Conservation (phyloP, 1,284 basidiomycete species). For the Sporisorium sorghi region DNA sequence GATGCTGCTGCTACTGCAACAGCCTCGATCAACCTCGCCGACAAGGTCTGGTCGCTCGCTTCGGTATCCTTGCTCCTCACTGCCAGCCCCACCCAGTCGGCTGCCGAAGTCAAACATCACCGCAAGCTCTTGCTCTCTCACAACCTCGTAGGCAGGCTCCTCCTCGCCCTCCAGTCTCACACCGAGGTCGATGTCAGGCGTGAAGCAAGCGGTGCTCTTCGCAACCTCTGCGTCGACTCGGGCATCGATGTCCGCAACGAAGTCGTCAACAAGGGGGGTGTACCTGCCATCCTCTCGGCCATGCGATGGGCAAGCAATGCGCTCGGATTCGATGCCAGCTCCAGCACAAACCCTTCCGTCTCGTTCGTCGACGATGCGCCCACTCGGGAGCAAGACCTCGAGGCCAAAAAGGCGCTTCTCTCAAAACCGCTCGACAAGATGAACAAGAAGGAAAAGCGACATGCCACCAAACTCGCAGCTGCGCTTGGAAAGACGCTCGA, state of each 20-base stretch:
- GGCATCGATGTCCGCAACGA: conserved; percentile 51
- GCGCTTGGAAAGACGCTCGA: conserved; percentile 45
- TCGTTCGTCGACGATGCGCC: conserved; percentile 40
- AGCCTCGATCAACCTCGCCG: conserved; percentile 38
- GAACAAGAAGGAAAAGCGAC: conserved; percentile 68
- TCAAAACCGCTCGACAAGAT: conserved; percentile 64
- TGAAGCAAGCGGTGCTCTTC: conserved; percentile 66
- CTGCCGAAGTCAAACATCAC: conserved; percentile 52
- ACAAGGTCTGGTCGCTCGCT: conserved; percentile 66
- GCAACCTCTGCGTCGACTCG: conserved; percentile 66
- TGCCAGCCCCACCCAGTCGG: conserved; percentile 36
- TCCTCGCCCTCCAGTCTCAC: conserved; percentile 55
- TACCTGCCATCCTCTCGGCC: conserved; percentile 45
- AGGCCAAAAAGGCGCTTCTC: conserved; percentile 35
- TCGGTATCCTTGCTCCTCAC: conserved; percentile 59
- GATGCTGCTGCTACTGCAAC: conserved; percentile 11
- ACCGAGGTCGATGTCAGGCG: conserved; percentile 58
- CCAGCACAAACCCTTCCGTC: conserved; percentile 15
- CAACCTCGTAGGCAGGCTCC: conserved; percentile 55
- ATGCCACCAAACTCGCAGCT: conserved; percentile 59
- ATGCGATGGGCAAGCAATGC: conserved; percentile 57
- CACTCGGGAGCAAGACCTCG: conserved; percentile 41
- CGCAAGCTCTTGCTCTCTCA: conserved; percentile 48
- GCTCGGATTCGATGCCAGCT: conserved; percentile 36
- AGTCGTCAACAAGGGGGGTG: conserved; percentile 56